These are phyloP conservation scores for Radiomyces spectabilis DNA, from an alignment of 192 early-diverging fungal genomes.

Conservation along the genomic window DNA sequence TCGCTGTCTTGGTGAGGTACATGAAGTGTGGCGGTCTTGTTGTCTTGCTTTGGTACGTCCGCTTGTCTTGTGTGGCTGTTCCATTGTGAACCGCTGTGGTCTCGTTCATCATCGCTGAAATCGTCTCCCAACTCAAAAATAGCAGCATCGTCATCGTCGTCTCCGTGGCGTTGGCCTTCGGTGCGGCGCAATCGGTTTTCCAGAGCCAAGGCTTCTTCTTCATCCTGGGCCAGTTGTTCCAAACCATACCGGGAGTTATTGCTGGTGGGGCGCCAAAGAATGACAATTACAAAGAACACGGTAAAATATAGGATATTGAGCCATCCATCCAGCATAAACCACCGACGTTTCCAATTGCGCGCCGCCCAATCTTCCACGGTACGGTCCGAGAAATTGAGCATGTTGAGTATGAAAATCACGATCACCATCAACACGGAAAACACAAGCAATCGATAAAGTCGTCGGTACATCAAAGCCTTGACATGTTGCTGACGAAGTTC, in stretches of 20 bases:
- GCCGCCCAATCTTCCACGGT: slow-evolving; percentile 59
- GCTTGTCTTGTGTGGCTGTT: background rate
- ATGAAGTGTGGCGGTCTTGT: slow-evolving; percentile 11
- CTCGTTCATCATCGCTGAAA: slow-evolving; percentile 51
- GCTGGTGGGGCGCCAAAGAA: slow-evolving; percentile 87
- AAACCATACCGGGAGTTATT: slow-evolving; percentile 90
- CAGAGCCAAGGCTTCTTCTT: slow-evolving; percentile 61
- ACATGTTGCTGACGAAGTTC: slow-evolving; percentile 77
- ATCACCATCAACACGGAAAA: slow-evolving; percentile 67
- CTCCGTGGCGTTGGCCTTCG: slow-evolving; percentile 40
- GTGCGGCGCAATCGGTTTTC: slow-evolving; percentile 44
- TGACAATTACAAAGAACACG: slow-evolving; percentile 69
- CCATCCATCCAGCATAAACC: slow-evolving; percentile 92
- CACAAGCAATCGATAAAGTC: slow-evolving; percentile 71
- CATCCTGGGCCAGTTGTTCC: slow-evolving; percentile 72
- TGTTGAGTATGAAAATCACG: slow-evolving; percentile 78
- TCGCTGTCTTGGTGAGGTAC: slow-evolving; percentile 24
- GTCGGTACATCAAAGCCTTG: slow-evolving; percentile 86
- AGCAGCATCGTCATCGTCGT: slow-evolving; percentile 39
- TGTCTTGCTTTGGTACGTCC: background rate
- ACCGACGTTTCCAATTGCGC: slow-evolving; percentile 74
- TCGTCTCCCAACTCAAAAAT: slow-evolving; percentile 62
- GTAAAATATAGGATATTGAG: slow-evolving; percentile 83
- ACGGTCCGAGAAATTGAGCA: slow-evolving; percentile 65
- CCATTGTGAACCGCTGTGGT: slow-evolving; percentile 1